phyloP scores from a whole-genome alignment of 495 filamentous ascomycete species.

The Xylaria telfairii region DNA sequence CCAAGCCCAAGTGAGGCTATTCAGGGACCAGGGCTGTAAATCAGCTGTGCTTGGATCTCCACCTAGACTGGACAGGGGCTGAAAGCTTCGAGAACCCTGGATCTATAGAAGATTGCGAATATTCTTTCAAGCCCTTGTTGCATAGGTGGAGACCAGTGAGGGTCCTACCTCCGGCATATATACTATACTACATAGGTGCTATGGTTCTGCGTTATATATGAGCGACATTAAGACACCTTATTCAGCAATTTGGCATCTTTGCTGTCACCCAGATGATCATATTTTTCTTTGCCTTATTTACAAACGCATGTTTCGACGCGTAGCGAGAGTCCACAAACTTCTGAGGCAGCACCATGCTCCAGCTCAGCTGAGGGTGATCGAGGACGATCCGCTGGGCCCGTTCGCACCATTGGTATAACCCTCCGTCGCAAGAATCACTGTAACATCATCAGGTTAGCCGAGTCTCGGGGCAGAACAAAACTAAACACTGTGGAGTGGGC shows the following conservation, averaged over 20 bases:
- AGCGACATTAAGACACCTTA: not conserved
- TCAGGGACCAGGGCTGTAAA: no score
- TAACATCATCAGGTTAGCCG: slow-evolving; percentile 8
- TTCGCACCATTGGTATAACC: slow-evolving; percentile 54
- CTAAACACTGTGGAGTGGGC: not conserved
- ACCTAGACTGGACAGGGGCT: no score
- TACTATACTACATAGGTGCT: no score
- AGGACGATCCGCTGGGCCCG: slow-evolving; percentile 17
- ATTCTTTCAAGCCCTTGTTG: no score
- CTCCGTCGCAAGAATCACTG: slow-evolving; percentile 63
- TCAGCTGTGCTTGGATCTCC: no score
- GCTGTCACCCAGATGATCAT: not conserved
- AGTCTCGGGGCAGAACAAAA: not conserved
- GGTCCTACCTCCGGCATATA: no score
- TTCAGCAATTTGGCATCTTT: not conserved
- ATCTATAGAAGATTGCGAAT: no score
- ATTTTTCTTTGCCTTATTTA: not conserved
- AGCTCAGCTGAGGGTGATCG: slow-evolving; percentile 8
- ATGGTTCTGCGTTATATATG: no score
- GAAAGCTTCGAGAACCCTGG: no score
- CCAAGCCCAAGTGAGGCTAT: no score
- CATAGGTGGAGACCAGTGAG: no score
- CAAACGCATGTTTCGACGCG: not conserved
- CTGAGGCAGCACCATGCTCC: not conserved
- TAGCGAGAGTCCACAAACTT: not conserved